phyloP scores from a whole-genome alignment of 331 rosid genomes.

The Acacia concinna region DNA sequence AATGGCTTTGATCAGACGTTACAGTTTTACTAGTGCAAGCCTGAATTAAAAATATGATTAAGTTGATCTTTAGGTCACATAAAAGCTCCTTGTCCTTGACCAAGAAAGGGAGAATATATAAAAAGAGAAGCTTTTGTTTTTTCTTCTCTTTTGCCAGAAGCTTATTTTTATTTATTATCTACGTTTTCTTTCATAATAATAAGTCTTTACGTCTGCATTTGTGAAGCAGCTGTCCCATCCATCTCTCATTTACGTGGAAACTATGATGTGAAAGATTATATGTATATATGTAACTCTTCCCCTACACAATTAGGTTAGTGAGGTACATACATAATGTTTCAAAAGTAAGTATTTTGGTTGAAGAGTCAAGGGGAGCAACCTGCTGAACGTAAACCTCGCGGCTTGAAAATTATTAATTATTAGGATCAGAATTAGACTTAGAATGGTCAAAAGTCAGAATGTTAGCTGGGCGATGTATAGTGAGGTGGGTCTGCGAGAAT shows the following conservation, averaged over 20 bases:
- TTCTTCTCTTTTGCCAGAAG: not conserved
- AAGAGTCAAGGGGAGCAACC: not conserved
- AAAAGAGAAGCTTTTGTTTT: not conserved
- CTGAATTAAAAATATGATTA: not conserved
- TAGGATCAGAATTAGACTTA: not conserved
- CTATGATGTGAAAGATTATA: not conserved
- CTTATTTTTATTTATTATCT: not conserved
- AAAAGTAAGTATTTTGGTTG: not conserved
- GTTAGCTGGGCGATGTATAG: not conserved
- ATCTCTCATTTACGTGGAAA: not conserved
- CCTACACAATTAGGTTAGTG: not conserved
- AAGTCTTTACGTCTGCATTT: not conserved
- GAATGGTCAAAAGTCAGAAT: not conserved
- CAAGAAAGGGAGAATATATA: not conserved
- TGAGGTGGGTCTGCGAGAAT: not conserved
- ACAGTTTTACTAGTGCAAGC: not conserved
- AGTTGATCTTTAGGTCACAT: not conserved
- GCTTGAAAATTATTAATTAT: not conserved
- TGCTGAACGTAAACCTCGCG: not conserved
- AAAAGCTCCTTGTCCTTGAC: not conserved
- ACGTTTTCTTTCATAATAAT: not conserved
- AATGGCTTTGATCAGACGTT: constrained; percentile 5
- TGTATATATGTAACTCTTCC: not conserved
- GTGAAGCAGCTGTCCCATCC: not conserved
- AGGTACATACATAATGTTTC: no score